Conservation (phyloP, 805 yeast genomes). For the Yarrowia yakushimensis region DNA sequence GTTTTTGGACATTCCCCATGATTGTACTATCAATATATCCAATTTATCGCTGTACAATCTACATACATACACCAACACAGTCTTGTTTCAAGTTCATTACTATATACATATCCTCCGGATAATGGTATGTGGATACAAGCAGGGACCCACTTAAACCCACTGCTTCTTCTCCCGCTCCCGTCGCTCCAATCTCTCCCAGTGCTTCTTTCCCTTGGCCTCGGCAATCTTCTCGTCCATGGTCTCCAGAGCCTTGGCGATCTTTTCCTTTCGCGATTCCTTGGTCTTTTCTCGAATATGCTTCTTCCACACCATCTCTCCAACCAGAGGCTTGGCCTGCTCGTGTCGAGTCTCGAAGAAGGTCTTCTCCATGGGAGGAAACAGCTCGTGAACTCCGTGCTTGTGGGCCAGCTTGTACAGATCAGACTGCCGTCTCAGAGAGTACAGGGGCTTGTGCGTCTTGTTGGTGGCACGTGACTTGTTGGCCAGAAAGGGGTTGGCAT, state of each 20-base stretch:
- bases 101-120: constrained; percentile 1
- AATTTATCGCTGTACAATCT: no score
- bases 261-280: constrained; percentile 53
- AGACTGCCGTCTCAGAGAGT: constrained; percentile 76
- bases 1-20: no score
- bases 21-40: no score
- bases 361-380: constrained; percentile 69
- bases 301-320: constrained; percentile 44
- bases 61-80: neutral
- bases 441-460: constrained; percentile 71
- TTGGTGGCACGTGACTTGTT: constrained; percentile 80
- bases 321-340: constrained; percentile 62
- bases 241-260: constrained; percentile 59
- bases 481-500: constrained; percentile 83
- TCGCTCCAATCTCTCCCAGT: constrained; percentile 14
- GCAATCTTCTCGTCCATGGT: constrained; percentile 64
- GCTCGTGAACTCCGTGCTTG: constrained; percentile 72
- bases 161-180: constrained; percentile 19
- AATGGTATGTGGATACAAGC: neutral
- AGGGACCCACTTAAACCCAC: neutral
- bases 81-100: neutral
- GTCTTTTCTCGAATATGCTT: constrained; percentile 25
- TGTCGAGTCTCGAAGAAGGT: constrained; percentile 77
- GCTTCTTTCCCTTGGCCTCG: constrained; percentile 55
- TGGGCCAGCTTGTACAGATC: constrained; percentile 79